These are phyloP conservation scores for Suillus decipiens DNA, from an alignment of 768 basidiomycete genomes.

Conservation along the genomic window DNA sequence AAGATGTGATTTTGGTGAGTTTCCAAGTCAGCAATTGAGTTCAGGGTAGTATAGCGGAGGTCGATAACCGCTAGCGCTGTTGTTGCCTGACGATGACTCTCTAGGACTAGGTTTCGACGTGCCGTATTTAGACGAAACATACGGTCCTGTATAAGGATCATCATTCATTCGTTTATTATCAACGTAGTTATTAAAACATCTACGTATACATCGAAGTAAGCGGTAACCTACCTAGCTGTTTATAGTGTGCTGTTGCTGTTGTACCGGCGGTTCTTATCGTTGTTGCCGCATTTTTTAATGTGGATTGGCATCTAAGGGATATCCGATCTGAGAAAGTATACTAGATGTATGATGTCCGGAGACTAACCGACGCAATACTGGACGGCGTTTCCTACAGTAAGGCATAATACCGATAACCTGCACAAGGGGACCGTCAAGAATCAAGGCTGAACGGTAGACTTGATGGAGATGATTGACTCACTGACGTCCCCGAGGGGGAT, in stretches of 20 bases:
- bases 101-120: neutral
- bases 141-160: no score
- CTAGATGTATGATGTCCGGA: neutral
- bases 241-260: neutral
- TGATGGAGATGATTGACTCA: no score
- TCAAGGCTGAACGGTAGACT: no score
- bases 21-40: neutral
- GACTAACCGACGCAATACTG: no score
- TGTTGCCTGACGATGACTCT: neutral
- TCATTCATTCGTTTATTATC: no score
- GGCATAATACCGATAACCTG: no score
- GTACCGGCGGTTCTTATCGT: neutral
- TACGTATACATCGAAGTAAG: neutral
- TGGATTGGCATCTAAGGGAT: neutral
- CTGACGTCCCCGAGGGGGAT: no score
- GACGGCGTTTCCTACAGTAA: no score
- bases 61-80: neutral
- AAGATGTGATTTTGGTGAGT: neutral
- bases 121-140: no score
- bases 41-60: neutral
- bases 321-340: neutral
- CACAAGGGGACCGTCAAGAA: no score
- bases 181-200: no score
- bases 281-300: neutral
- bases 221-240: neutral